These are phyloP conservation scores for Lipomyces mesembrius DNA, from an alignment of 805 yeast species.

Conservation along the genomic window DNA sequence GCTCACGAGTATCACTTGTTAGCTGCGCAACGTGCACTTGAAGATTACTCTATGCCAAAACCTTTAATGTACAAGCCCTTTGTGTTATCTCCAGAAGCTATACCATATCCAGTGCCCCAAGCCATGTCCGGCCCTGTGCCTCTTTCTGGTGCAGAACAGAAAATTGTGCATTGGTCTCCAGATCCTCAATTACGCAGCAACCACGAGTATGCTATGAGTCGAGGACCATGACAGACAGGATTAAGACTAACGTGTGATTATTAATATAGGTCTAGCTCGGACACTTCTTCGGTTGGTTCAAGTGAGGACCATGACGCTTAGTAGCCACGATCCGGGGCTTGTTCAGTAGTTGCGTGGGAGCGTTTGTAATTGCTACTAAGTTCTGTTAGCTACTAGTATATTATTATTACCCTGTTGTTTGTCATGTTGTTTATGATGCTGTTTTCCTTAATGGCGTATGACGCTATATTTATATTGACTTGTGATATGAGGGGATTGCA, in stretches of 20 bases:
- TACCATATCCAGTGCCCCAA: background rate
- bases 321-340: background rate
- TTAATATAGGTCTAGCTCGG: slow-evolving; percentile 1
- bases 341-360: background rate
- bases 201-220: slow-evolving; percentile 1
- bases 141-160: slow-evolving; percentile 1
- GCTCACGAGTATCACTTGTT: slow-evolving; percentile 39
- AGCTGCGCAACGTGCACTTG: slow-evolving; percentile 33
- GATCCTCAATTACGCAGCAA: background rate
- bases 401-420: background rate
- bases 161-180: slow-evolving; percentile 3
- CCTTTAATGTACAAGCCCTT: slow-evolving; percentile 5
- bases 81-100: background rate
- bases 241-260: background rate
- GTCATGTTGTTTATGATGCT: background rate
- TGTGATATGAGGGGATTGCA: background rate
- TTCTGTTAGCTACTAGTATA: slow-evolving; percentile 1
- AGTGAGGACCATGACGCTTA: slow-evolving; percentile 1
- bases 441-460: background rate
- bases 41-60: slow-evolving; percentile 20
- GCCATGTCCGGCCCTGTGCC: background rate
- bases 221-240: background rate
- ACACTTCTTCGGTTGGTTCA: background rate
- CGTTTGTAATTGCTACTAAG: background rate
- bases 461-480: background rate